phyloP scores from a whole-genome alignment of 768 basidiomycete species.

The Mycena leptocephala region DNA sequence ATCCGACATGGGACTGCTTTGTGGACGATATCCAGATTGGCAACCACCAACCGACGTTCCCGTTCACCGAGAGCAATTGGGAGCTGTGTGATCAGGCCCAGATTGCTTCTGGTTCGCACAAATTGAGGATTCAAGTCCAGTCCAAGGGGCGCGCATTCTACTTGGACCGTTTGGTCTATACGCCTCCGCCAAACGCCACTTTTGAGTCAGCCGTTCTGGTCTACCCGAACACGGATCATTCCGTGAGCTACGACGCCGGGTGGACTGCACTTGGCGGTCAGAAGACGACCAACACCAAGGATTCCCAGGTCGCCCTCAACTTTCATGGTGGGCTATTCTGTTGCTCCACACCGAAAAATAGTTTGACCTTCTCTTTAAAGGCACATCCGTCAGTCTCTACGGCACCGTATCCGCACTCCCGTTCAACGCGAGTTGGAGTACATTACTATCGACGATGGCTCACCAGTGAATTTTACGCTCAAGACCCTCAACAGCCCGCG shows the following conservation, averaged over 20 bases:
- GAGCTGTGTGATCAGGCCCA: slow-evolving; percentile 42
- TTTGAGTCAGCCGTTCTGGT: slow-evolving; percentile 10
- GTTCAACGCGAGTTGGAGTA: slow-evolving; percentile 36
- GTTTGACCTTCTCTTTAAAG: slow-evolving; percentile 28
- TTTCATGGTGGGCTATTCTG: slow-evolving; percentile 40
- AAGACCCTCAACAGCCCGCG: not conserved
- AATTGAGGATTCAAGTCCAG: slow-evolving; percentile 46
- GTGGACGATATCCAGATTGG: slow-evolving; percentile 45
- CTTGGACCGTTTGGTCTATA: slow-evolving; percentile 48
- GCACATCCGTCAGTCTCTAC: slow-evolving; percentile 43
- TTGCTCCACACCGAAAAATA: not conserved
- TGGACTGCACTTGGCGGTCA: slow-evolving; percentile 37
- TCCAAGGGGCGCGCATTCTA: slow-evolving; percentile 45
- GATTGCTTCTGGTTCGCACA: slow-evolving; percentile 43
- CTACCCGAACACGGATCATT: slow-evolving; percentile 33
- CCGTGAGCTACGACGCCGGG: slow-evolving; percentile 35
- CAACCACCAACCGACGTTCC: slow-evolving; percentile 36
- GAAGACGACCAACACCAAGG: slow-evolving; percentile 34
- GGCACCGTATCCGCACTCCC: slow-evolving; percentile 43
- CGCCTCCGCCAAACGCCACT: slow-evolving; percentile 26
- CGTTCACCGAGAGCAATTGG: slow-evolving; percentile 50
- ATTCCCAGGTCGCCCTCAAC: slow-evolving; percentile 36
- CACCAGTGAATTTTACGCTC: slow-evolving; percentile 30
- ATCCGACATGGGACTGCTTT: slow-evolving; percentile 52
- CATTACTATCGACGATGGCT: slow-evolving; percentile 44